Conservation (phyloP, 2,329 filamentous ascomycete genomes). For the Epichloe sp. region DNA sequence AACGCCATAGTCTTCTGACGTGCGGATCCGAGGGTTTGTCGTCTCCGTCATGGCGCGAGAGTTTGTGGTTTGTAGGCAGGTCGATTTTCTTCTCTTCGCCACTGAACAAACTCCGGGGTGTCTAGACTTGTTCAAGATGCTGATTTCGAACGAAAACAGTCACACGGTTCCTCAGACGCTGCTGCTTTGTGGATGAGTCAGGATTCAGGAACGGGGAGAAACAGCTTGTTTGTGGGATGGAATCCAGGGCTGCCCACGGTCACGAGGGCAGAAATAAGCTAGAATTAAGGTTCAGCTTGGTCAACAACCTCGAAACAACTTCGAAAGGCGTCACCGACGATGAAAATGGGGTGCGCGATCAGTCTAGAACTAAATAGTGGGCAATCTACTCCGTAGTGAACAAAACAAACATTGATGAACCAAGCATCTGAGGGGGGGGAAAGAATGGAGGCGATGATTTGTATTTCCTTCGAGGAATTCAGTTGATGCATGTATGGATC, state of each 20-base stretch:
- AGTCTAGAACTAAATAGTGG: neutral
- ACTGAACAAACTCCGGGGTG: neutral
- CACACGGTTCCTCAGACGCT: too few species aligned
- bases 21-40: conserved; percentile 17
- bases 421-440: too few species aligned
- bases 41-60: conserved; percentile 15
- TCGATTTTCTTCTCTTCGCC: neutral
- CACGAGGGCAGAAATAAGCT: conserved; percentile 3
- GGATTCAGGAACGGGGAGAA: neutral
- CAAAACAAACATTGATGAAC: too few species aligned
- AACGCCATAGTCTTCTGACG: conserved; percentile 35
- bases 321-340: conserved; percentile 2
- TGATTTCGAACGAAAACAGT: neutral
- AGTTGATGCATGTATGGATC: too few species aligned
- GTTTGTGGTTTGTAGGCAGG: neutral
- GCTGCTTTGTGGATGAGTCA: neutral
- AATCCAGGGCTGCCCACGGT: neutral
- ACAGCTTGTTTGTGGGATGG: neutral
- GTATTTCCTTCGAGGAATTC: too few species aligned
- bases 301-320: neutral
- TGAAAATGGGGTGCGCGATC: neutral
- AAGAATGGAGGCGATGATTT: too few species aligned
- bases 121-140: neutral
- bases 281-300: neutral
- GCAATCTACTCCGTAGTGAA: neutral